A percentile compares a stretch with the other conserved stretches of the same genome.
These are phyloP conservation scores for Monosporascus cannonballus DNA, from an alignment of 2,329 filamentous ascomycete species.

Conservation along the genomic window DNA sequence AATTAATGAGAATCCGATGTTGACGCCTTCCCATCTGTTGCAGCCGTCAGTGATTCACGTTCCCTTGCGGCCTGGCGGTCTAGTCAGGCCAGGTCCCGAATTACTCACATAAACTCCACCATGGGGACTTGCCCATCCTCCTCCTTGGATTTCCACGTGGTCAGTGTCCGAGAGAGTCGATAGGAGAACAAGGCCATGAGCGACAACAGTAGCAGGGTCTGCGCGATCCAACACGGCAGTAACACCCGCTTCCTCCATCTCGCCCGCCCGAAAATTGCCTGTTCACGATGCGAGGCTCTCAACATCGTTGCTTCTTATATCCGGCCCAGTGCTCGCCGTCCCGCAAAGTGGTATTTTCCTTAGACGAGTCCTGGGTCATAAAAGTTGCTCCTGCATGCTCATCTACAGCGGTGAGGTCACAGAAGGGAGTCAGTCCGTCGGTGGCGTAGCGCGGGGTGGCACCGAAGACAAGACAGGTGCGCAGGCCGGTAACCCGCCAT, in stretches of 20 bases:
- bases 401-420: neutral
- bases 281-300: constrained; percentile 38
- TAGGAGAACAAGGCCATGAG: constrained; percentile 48
- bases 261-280: constrained; percentile 46
- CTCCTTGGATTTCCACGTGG: constrained; percentile 34
- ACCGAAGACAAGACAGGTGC: neutral
- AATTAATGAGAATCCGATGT: constrained; percentile 42
- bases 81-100: neutral
- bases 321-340: neutral
- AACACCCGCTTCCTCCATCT: constrained; percentile 44
- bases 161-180: constrained; percentile 42
- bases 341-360: neutral
- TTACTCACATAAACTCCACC: constrained; percentile 46
- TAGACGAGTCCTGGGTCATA: neutral
- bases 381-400: neutral
- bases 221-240: constrained; percentile 43
- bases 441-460: neutral
- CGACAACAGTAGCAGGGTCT: constrained; percentile 38
- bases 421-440: neutral
- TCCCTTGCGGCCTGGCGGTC: neutral
- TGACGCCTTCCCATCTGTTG: constrained; percentile 47
- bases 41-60: neutral
- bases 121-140: constrained; percentile 32
- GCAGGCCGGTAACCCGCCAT: neutral
- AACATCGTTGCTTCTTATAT: constrained; percentile 21